phyloP scores from a whole-genome alignment of 73 alveolate species.

The Paramecium sexaurelia region DNA sequence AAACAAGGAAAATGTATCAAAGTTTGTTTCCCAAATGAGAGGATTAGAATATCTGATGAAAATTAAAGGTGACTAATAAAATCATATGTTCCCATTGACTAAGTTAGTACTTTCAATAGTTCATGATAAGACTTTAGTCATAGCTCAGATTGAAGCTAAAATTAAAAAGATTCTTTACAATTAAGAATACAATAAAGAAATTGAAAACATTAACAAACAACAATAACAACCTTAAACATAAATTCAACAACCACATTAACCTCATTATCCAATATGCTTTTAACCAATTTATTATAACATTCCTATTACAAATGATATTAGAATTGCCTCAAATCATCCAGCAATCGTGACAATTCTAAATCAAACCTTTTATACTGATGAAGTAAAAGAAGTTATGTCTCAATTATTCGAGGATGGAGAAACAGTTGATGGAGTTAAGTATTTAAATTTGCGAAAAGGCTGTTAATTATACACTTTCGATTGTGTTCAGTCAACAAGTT shows the following conservation, averaged over 20 bases:
- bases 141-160: neutral
- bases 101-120: neutral
- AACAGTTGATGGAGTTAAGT: neutral
- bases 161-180: neutral
- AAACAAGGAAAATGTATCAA: neutral
- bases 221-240: neutral
- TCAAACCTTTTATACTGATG: neutral
- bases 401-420: slow-evolving; percentile 5
- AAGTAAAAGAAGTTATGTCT: slow-evolving; percentile 8
- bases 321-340: neutral
- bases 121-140: neutral
- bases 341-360: neutral
- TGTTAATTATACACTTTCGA: neutral
- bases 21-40: neutral
- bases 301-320: neutral
- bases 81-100: slow-evolving; percentile 21
- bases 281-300: neutral
- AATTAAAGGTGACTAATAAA: neutral
- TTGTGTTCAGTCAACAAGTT: neutral
- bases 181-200: neutral
- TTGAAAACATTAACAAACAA: slow-evolving; percentile 13
- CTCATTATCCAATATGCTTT: neutral
- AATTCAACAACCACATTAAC: neutral
- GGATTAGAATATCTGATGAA: neutral
- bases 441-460: neutral